Percentiles rank a stretch among this genome's conserved stretches.
Conservation (phyloP, 1,284 basidiomycete species). For the Flammula alnicola region DNA sequence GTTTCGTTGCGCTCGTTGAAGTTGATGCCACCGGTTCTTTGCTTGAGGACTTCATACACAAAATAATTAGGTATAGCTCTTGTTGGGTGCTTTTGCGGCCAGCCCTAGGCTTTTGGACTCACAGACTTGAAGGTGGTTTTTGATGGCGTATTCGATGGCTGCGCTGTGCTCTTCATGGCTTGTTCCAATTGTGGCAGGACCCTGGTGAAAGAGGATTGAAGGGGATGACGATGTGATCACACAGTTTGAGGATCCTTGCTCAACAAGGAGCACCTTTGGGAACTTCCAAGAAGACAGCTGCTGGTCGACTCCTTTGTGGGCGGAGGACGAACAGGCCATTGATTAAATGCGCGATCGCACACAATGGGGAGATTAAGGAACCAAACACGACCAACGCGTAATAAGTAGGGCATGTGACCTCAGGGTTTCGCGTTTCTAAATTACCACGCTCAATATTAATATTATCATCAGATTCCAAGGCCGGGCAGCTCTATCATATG, state of each 20-base stretch:
- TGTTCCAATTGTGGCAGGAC: conserved; percentile 16
- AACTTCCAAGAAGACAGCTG: not conserved
- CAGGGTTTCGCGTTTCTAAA: not conserved
- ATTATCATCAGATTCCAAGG: too few species aligned
- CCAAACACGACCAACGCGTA: not conserved
- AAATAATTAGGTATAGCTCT: too few species aligned
- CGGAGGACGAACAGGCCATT: not conserved
- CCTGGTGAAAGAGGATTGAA: conserved; percentile 7
- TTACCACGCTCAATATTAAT: not conserved
- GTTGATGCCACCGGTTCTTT: too few species aligned
- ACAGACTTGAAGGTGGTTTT: too few species aligned
- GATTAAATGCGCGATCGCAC: too few species aligned
- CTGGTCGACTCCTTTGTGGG: not conserved
- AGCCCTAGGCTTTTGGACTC: too few species aligned
- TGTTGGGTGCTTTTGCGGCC: too few species aligned
- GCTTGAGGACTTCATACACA: too few species aligned
- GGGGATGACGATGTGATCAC: conserved; percentile 2
- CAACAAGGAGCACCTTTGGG: not conserved
- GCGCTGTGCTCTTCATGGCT: not conserved
- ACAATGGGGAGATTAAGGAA: too few species aligned
- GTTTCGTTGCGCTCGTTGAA: too few species aligned
- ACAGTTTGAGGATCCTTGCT: not conserved
- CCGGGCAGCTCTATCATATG: too few species aligned
- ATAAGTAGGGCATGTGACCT: not conserved
- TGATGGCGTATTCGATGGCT: not conserved